A percentile compares a stretch with the other conserved stretches of the same genome.
Conservation (phyloP, 1,284 basidiomycete genomes). For the Cutaneotrichosporon arboriforme region DNA sequence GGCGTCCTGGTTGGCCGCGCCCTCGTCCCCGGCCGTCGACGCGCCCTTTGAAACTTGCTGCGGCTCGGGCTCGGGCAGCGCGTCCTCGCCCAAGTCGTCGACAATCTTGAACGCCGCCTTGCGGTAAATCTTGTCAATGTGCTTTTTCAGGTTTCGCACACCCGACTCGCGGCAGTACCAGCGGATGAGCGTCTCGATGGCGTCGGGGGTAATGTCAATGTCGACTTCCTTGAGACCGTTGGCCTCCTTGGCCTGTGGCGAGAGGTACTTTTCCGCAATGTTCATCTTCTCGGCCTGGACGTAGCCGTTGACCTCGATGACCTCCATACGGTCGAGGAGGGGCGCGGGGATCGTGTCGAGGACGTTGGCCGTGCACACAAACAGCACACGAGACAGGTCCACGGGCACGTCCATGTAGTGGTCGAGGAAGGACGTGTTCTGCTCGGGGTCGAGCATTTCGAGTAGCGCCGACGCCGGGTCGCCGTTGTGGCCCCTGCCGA, state of each 20-base stretch:
- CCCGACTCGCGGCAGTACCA: conserved; percentile 97
- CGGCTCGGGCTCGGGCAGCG: conserved; percentile 62
- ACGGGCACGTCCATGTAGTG: conserved; percentile 98
- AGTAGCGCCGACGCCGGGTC: conserved; percentile 91
- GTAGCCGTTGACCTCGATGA: conserved; percentile 93
- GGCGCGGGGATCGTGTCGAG: conserved; percentile 96
- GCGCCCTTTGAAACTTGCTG: conserved; percentile 13
- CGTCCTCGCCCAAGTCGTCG: conserved; percentile 81
- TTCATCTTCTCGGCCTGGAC: conserved; percentile 93
- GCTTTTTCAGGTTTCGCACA: conserved; percentile 88
- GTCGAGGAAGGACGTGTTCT: conserved; percentile 91
- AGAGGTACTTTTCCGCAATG: conserved; percentile 87
- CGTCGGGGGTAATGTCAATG: conserved; percentile 66
- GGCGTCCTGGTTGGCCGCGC: neutral
- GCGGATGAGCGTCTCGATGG: conserved; percentile 86
- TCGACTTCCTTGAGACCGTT: conserved; percentile 80
- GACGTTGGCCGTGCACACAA: conserved; percentile 95
- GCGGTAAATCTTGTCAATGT: conserved; percentile 97
- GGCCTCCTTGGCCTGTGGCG: conserved; percentile 88
- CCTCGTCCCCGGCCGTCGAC: conserved; percentile 2
- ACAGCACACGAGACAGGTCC: conserved; percentile 90
- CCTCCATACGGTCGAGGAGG: conserved; percentile 93
- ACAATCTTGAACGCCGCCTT: conserved; percentile 94
- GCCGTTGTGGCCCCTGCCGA: conserved; percentile 82
- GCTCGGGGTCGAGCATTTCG: conserved; percentile 97